Conservation (phyloP, 441 rosid species). For the Corymbia calophylla region DNA sequence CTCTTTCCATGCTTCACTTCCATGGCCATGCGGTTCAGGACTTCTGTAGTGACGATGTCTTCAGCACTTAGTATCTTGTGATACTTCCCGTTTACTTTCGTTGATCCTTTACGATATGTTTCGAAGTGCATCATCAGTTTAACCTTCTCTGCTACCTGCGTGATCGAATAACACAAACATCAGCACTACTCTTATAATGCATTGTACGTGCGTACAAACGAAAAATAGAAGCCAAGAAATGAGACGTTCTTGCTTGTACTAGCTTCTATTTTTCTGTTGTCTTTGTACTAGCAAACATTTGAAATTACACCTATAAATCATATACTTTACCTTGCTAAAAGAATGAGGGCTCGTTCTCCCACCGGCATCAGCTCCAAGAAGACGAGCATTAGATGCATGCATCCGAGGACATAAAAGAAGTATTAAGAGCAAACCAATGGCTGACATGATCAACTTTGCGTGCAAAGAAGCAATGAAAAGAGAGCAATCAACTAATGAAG, state of each 20-base stretch:
- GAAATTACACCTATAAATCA: neutral
- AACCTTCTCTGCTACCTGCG: conserved; percentile 16
- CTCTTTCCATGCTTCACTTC: neutral
- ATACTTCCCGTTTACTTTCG: neutral
- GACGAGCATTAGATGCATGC: conserved; percentile 39
- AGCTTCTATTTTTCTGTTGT: no score
- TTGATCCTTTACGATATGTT: neutral
- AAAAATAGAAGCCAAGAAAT: neutral
- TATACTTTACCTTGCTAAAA: neutral
- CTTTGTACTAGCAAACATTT: neutral
- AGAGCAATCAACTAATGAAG: neutral
- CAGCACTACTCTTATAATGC: neutral
- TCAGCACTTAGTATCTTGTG: neutral
- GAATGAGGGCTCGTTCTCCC: neutral
- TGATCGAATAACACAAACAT: conserved; percentile 3
- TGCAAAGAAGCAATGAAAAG: neutral
- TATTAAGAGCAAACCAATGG: conserved; percentile 6
- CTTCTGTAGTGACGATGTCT: neutral
- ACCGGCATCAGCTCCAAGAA: neutral
- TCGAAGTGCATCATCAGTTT: neutral
- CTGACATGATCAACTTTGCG: conserved; percentile 5
- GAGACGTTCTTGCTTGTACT: neutral
- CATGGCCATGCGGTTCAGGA: neutral
- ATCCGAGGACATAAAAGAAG: conserved; percentile 16
- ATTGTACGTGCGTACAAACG: neutral